Evolutionary conservation across 495 filamentous ascomycete species (phyloP), one percentile per base, ranked within the genome.

Genomic region (Aspergillus bridgeri): DNA sequence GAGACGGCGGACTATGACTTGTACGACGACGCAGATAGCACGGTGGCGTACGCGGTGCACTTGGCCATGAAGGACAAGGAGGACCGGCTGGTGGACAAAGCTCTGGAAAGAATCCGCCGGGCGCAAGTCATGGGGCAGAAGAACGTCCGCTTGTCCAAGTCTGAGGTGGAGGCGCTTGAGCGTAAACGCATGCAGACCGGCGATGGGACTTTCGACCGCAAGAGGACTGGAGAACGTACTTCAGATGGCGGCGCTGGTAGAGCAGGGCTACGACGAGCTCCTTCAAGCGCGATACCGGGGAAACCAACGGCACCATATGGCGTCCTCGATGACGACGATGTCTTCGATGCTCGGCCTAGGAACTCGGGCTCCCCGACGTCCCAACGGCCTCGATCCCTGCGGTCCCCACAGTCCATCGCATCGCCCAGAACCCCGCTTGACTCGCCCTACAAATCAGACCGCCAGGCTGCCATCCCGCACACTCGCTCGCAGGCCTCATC

Each of bases 141-240:
- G 42, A 90, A 92, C 48, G 90, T 95, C 24, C 87, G 85, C 61
- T 75, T 96, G 53, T 87, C 82, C 54, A 81, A 86, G 61, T 80
- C 84, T 25, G 91, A 94, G 66, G 70, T 91, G 59, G 87, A 88
- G 42, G 91, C 90, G 33, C 72, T 92, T 49, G 86, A 92, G 67
- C 82, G 88, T 48, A 83, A 83, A 68, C 81, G 86, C 53, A 72
- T 82, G 64, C 76, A 83, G 57, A 77, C 75, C 20, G 33, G 33
- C 33, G 74, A 76, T 45, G 71, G 75, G 18, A 64, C 57, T 45
- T 21, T 63, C 25, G 53, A 58, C 13, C 67, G 69, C 45, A 62
- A 59, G 25, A 69, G 62, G 33, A 4, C 33, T 38, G 33, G 9
- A 38, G 33, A 15, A 38, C 33, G 33, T 15, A 38, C 33, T 11